Percentiles rank a stretch among this genome's conserved stretches.
phyloP scores from a whole-genome alignment of 345 rosid genomes.

The Fremontodendron californicum region DNA sequence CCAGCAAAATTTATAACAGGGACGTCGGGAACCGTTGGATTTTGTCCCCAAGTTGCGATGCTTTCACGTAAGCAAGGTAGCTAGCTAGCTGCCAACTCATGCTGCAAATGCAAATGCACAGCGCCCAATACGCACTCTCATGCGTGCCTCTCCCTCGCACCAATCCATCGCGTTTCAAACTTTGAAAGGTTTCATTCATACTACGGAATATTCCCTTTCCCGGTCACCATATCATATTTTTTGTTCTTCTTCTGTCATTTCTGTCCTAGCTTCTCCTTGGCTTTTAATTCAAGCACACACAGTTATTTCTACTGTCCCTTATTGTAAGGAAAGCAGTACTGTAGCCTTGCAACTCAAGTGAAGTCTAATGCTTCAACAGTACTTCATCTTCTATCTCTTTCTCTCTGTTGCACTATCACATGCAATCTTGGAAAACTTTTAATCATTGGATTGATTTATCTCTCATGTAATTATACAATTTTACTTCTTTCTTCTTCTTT shows the following conservation, averaged over 20 bases:
- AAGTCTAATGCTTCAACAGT: background rate
- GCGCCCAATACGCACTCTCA: background rate
- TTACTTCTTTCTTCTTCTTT: no score
- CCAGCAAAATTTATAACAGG: background rate
- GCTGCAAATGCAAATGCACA: background rate
- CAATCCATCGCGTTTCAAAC: background rate
- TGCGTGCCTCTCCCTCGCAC: background rate
- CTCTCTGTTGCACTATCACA: no score
- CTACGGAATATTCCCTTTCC: background rate
- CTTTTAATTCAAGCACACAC: background rate
- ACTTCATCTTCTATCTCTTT: no score
- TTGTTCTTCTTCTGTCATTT: background rate
- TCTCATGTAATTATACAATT: no score
- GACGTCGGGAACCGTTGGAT: slow-evolving; percentile 49
- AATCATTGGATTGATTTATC: no score
- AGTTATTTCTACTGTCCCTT: background rate
- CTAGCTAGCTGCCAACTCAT: slow-evolving; percentile 22
- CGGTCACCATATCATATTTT: background rate
- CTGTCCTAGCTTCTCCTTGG: background rate
- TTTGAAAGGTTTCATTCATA: background rate
- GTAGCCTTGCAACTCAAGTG: background rate
- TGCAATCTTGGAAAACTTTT: no score
- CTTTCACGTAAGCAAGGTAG: slow-evolving; percentile 21
- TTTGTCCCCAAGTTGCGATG: slow-evolving; percentile 40
- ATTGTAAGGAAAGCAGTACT: background rate